A percentile compares a stretch with the other conserved stretches of the same genome.
Conservation (phyloP, 2,329 filamentous ascomycete genomes). For the Cladophialophora bantiana region DNA sequence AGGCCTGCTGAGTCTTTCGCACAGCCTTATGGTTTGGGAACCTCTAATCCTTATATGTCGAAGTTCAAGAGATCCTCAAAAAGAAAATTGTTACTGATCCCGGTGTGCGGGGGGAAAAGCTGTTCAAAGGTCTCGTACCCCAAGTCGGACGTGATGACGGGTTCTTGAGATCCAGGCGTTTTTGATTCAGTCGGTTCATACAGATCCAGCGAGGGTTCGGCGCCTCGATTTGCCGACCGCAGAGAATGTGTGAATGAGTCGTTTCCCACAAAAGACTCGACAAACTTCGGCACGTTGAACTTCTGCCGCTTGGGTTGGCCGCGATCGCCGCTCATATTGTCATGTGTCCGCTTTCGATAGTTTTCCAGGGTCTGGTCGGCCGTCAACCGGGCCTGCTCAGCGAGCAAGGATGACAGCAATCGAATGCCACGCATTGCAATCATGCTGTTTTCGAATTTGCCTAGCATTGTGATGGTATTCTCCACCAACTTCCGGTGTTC, state of each 20-base stretch:
- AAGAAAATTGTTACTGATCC: slow-evolving; percentile 39
- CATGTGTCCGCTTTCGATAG: slow-evolving; percentile 36
- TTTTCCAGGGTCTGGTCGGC: slow-evolving; percentile 37
- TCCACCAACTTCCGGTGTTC: slow-evolving; percentile 39
- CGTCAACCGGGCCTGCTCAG: slow-evolving; percentile 38
- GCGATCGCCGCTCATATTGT: slow-evolving; percentile 23
- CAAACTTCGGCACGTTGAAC: slow-evolving; percentile 40
- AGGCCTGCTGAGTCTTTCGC: slow-evolving; percentile 4
- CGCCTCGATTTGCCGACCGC: slow-evolving; percentile 22
- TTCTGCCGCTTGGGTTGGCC: slow-evolving; percentile 37
- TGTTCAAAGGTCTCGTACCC: slow-evolving; percentile 37
- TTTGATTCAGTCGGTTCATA: slow-evolving; percentile 27
- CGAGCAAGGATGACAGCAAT: slow-evolving; percentile 38
- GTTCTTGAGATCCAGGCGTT: slow-evolving; percentile 25
- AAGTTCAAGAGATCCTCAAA: slow-evolving; percentile 39
- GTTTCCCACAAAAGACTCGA: slow-evolving; percentile 38
- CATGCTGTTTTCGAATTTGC: slow-evolving; percentile 40
- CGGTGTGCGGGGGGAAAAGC: slow-evolving; percentile 37
- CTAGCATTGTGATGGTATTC: slow-evolving; percentile 37
- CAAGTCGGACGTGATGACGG: slow-evolving; percentile 28
- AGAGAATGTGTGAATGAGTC: slow-evolving; percentile 36
- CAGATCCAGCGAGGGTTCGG: slow-evolving; percentile 29
- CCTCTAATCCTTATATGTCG: slow-evolving; percentile 26
- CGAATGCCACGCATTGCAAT: slow-evolving; percentile 39
- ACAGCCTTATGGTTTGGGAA: slow-evolving; percentile 16